phyloP scores from a whole-genome alignment of 495 filamentous ascomycete genomes.

The Daldinia concentrica region DNA sequence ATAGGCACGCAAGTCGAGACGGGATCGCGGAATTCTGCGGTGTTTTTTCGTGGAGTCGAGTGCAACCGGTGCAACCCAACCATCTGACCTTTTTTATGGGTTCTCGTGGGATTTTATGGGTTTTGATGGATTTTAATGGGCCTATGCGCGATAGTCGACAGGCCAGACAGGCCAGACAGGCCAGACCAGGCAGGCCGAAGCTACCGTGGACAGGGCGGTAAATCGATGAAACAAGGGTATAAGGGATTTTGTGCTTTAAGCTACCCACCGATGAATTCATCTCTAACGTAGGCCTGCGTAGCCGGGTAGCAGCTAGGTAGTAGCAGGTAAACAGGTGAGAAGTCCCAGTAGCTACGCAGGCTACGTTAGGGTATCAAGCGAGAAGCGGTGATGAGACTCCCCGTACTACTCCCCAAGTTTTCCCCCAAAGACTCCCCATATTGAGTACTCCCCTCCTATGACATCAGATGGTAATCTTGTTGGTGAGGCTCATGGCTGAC shows the following conservation, averaged over 20 bases:
- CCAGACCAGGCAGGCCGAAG: conserved; percentile 23
- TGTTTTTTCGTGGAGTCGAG: conserved; percentile 33
- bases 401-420: conserved; percentile 16
- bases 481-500: conserved; percentile 25
- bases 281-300: background rate
- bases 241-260: background rate
- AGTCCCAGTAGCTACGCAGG: background rate
- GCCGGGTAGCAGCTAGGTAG: conserved; percentile 14
- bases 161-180: conserved; percentile 13
- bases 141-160: conserved; percentile 39
- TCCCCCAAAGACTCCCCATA: conserved; percentile 19
- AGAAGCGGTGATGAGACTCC: conserved; percentile 17
- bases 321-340: conserved; percentile 1
- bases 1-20: background rate
- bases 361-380: conserved; percentile 30
- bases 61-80: conserved; percentile 40
- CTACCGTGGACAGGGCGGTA: conserved; percentile 29
- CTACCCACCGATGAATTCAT: conserved; percentile 5
- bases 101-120: conserved; percentile 15
- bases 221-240: conserved; percentile 22
- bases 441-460: conserved; percentile 31
- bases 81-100: conserved; percentile 33
- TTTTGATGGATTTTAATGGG: conserved; percentile 22
- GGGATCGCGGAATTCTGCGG: conserved; percentile 39
- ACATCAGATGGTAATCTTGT: conserved; percentile 26